These are phyloP conservation scores for Rhizoclosmatium sp. DNA, from an alignment of 192 early-diverging fungal species.

Conservation along the genomic window DNA sequence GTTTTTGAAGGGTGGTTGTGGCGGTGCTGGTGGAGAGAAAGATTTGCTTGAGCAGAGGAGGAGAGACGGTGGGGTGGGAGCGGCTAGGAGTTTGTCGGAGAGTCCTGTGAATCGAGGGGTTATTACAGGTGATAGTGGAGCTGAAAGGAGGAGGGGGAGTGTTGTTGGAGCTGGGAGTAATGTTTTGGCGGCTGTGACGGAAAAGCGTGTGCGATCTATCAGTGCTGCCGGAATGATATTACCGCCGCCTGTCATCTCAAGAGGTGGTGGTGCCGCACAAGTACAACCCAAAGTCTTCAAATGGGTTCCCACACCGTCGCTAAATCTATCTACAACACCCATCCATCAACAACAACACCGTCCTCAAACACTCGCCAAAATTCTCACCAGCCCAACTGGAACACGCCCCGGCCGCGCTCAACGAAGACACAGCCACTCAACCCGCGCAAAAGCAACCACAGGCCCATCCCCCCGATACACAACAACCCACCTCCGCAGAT, in stretches of 20 bases:
- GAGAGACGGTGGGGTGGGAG: background rate
- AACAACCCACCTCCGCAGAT: too few relatives aligned
- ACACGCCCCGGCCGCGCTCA: too few relatives aligned
- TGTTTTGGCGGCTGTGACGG: background rate
- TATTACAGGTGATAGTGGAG: background rate
- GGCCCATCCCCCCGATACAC: too few relatives aligned
- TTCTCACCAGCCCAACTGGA: too few relatives aligned
- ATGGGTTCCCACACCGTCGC: background rate
- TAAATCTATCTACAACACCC: too few relatives aligned
- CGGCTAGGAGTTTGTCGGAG: background rate
- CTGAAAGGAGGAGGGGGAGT: background rate
- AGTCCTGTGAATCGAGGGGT: conserved; percentile 15
- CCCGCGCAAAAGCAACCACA: too few relatives aligned
- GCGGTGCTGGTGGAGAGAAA: background rate
- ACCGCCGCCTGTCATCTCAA: background rate
- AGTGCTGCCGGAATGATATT: background rate
- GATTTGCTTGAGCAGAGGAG: background rate
- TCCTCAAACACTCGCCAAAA: too few relatives aligned
- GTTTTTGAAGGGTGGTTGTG: conserved; percentile 13
- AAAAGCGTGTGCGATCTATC: background rate
- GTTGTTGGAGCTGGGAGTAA: background rate
- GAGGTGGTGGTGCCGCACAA: background rate
- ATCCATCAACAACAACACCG: too few relatives aligned
- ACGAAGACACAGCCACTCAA: too few relatives aligned
- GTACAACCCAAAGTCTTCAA: background rate